Evolutionary conservation across 2,329 filamentous ascomycete species (phyloP).

Genomic region (Xylaria sp.): DNA sequence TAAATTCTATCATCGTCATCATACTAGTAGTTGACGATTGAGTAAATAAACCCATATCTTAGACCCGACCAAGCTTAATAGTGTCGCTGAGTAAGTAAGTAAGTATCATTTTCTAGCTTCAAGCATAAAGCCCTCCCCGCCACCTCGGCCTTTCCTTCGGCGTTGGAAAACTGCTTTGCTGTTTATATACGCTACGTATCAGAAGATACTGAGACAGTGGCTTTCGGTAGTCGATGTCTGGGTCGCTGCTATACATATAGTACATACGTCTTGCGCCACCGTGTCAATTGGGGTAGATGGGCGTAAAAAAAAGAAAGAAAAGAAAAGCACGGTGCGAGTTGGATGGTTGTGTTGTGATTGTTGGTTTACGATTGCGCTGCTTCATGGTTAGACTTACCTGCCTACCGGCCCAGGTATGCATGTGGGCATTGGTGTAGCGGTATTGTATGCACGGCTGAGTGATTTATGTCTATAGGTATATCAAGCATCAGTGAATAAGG

Average conservation of each 20-base stretch:
- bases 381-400: neutral
- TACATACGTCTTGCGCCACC: neutral
- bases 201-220: neutral
- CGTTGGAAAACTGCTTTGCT: neutral
- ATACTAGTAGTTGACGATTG: too few species aligned
- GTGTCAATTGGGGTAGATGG: neutral
- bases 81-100: too few species aligned
- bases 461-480: neutral
- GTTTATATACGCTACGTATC: too few species aligned
- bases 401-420: neutral
- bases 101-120: too few species aligned
- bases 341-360: neutral
- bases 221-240: neutral
- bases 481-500: neutral
- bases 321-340: neutral
- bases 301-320: neutral
- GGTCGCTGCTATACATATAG: neutral
- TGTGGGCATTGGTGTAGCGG: neutral
- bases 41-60: too few species aligned
- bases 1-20: neutral
- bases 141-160: neutral
- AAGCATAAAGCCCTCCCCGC: too few species aligned
- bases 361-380: neutral
- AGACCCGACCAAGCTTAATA: too few species aligned
- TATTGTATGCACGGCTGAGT: neutral